These are phyloP conservation scores for Asclepias syriaca DNA, from an alignment of 257 asterid species.

Conservation along the genomic window DNA sequence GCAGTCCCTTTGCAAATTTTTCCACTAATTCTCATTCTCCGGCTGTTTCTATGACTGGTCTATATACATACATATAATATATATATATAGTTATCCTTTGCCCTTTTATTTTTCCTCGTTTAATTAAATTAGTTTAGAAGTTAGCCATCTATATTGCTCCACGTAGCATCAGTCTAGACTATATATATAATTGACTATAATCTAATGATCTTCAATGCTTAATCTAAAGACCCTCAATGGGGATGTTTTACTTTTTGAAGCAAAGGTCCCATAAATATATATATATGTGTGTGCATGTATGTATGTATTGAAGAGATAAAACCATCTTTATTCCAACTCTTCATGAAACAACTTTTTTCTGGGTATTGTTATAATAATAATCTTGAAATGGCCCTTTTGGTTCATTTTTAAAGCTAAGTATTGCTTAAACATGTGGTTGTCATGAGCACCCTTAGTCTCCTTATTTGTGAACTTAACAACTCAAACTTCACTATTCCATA, in stretches of 20 bases:
- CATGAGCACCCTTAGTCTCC: constrained; percentile 15
- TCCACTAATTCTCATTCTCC: background rate
- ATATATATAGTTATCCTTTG: background rate
- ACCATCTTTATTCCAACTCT: constrained; percentile 37
- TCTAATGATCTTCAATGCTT: constrained; percentile 8
- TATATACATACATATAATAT: too few relatives aligned
- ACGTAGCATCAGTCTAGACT: background rate
- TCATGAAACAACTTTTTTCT: constrained; percentile 12
- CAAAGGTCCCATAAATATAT: constrained; percentile 31
- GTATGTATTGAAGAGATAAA: constrained; percentile 29
- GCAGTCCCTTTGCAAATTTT: background rate
- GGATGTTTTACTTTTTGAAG: constrained; percentile 47
- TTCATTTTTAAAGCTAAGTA: constrained; percentile 17
- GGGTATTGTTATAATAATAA: constrained; percentile 5
- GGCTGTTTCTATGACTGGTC: background rate
- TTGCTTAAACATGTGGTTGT: constrained; percentile 18
- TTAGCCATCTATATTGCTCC: background rate
- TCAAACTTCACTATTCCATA: constrained; percentile 7
- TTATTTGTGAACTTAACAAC: constrained; percentile 23
- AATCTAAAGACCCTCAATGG: constrained; percentile 31
- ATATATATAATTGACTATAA: constrained; percentile 23
- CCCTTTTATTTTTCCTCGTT: too few relatives aligned
- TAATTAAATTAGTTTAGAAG: too few relatives aligned
- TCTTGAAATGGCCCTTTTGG: constrained; percentile 29
- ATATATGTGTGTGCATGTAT: background rate